Evolutionary conservation across 345 rosid species (phyloP), one percentile per base, ranked within the genome.

Genomic region (Angophora floribunda): DNA sequence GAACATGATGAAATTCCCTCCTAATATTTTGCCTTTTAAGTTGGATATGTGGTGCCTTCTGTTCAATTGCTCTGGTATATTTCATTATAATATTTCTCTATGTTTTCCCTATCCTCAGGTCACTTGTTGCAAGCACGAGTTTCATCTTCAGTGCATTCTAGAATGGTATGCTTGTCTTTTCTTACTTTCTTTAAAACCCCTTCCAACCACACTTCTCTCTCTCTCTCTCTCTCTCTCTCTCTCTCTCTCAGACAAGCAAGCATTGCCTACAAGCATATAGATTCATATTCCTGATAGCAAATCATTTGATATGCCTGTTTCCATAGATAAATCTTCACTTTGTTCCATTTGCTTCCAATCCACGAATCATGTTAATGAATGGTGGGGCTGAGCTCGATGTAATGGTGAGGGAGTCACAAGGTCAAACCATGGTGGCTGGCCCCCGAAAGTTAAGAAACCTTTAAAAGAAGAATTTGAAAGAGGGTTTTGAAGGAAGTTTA

Each of bases 61-160:
- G 47, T 70, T 70, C 47, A 17, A 70, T 70, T 70, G 45, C 82
- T 70, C 47, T 70, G 47, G 44, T 36, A 17, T 70, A 36, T 70
- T 47, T 36, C 45, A 70, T 70, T 70, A 36, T 17, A 17, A 8
- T 17, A 41, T 36, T 13, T 70, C 82, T 70, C 26, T 36, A 70
- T 17, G 82, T 36, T 36, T 36, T 36, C 13, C 47, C 89, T 41
- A 67, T 90, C 88, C 89, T 86, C 92, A 95, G 97, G 90, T 94
- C 90, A 95, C 96, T 85, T 91, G 78, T 92, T 95, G 98, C 94
- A 95, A 89, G 94, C 98, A 95, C 50, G 97, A 95, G 88, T 95
- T 93, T 94, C 98, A 95, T 90, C 97, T 95, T 86, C 98, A 95
- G 86, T 95, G 97, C 90, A 89, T 95, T 89, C 98, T 95, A 87